phyloP scores from a whole-genome alignment of 2,329 filamentous ascomycete genomes.

The Remersonia thermophila region DNA sequence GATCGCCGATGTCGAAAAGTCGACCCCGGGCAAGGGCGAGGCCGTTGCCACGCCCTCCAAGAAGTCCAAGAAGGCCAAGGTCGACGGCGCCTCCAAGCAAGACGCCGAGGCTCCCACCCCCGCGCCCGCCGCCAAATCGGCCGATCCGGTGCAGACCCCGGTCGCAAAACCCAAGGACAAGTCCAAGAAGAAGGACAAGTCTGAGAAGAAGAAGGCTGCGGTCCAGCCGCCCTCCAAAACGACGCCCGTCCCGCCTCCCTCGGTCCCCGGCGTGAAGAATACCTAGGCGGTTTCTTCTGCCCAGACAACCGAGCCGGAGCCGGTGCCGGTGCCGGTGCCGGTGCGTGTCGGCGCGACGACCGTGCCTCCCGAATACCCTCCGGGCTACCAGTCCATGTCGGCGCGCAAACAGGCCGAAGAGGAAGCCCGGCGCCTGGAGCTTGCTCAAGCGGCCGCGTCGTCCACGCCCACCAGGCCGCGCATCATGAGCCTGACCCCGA shows the following conservation, averaged over 20 bases:
- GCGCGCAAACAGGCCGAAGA: constrained; percentile 7
- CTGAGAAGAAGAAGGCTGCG: constrained; percentile 9
- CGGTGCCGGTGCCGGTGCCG: background rate
- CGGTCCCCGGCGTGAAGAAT: constrained; percentile 8
- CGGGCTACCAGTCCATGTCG: constrained; percentile 9
- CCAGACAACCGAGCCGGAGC: constrained; percentile 1
- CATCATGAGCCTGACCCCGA: constrained; percentile 4
- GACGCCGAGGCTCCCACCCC: constrained; percentile 12
- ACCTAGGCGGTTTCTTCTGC: constrained; percentile 12
- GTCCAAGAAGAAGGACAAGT: constrained; percentile 22
- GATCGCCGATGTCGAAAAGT: constrained; percentile 20
- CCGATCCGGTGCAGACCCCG: background rate
- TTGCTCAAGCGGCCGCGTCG: no score
- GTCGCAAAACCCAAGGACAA: constrained; percentile 17
- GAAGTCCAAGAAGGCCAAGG: constrained; percentile 19
- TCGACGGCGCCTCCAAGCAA: constrained; percentile 9
- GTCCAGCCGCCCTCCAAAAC: constrained; percentile 5
- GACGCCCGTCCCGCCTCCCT: background rate
- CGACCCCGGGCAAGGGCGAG: constrained; percentile 10
- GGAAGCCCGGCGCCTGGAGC: background rate
- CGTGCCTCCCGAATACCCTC: background rate
- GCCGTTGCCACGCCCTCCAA: constrained; percentile 17
- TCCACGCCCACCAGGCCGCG: constrained; percentile 14
- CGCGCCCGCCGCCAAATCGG: constrained; percentile 8
- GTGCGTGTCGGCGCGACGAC: no score